Percentiles rank a stretch among this genome's conserved stretches.
Evolutionary conservation across 108 stramenopile genomes (phyloP).

Genomic region (Discostella stelligeroides): DNA sequence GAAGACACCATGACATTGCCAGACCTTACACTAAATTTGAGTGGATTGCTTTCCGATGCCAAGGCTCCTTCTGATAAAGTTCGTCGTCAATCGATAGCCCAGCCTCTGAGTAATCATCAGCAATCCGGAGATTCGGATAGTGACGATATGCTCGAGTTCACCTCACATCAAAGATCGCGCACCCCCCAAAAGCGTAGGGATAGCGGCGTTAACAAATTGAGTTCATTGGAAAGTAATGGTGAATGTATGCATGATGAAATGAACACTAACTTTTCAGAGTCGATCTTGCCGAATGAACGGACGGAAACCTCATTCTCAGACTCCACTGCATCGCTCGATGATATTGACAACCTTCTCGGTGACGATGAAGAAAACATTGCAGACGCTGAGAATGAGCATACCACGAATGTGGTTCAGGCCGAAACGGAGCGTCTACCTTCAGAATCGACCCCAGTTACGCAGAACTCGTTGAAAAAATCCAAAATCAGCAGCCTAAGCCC

Average conservation of each 20-base stretch:
- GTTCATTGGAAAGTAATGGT: neutral
- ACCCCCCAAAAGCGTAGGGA: neutral
- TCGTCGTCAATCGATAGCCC: neutral
- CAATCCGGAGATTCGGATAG: neutral
- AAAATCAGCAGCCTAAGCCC: conserved; percentile 30
- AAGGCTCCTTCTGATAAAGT: conserved; percentile 4
- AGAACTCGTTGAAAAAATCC: neutral
- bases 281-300: neutral
- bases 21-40: conserved; percentile 17
- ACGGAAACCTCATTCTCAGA: conserved; percentile 24
- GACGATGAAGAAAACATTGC: neutral
- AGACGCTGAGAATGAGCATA: neutral
- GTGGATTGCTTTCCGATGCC: neutral
- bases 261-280: no score
- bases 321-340: conserved; percentile 23
- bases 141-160: conserved; percentile 10
- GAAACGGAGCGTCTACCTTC: no score
- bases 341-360: conserved; percentile 18
- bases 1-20: conserved; percentile 28
- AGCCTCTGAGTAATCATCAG: neutral
- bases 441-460: conserved; percentile 1
- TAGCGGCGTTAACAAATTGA: neutral
- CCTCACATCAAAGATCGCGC: conserved; percentile 8
- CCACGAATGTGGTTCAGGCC: neutral
- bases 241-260: no score